Evolutionary conservation across 371 early-diverging fungal genomes (phyloP).

Genomic region (Circinella umbellata): DNA sequence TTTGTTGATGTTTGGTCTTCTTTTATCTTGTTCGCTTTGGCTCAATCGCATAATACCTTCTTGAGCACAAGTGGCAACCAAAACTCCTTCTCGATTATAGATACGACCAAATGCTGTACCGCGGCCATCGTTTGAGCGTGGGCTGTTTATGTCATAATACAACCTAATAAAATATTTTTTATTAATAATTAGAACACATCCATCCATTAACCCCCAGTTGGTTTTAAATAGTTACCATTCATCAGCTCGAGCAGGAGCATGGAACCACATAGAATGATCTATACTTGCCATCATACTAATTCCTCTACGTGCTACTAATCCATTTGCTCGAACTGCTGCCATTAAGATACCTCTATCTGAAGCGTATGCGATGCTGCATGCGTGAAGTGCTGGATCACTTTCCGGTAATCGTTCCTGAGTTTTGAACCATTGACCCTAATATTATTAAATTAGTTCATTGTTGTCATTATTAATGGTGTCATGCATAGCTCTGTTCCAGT

Average conservation of each 20-base stretch:
- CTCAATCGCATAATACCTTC: slow-evolving; percentile 69
- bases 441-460: background rate
- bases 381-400: slow-evolving; percentile 66
- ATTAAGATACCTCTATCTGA: slow-evolving; percentile 67
- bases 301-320: slow-evolving; percentile 41
- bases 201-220: too few relatives aligned
- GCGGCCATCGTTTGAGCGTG: slow-evolving; percentile 72
- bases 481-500: too few relatives aligned
- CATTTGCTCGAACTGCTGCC: slow-evolving; percentile 66
- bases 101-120: slow-evolving; percentile 84
- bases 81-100: slow-evolving; percentile 75
- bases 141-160: slow-evolving; percentile 75
- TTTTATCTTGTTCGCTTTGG: slow-evolving; percentile 27
- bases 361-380: slow-evolving; percentile 58
- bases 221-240: slow-evolving; percentile 66
- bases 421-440: slow-evolving; percentile 71
- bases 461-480: background rate
- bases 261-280: slow-evolving; percentile 94
- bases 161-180: slow-evolving; percentile 44
- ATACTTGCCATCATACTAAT: slow-evolving; percentile 81
- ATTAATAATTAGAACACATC: background rate
- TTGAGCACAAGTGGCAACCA: slow-evolving; percentile 77
- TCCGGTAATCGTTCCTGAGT: slow-evolving; percentile 65
- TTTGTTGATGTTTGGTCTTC: background rate
- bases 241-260: slow-evolving; percentile 85